Conservation (phyloP, 1,284 basidiomycete genomes). For the Ceratobasidium papillatum region DNA sequence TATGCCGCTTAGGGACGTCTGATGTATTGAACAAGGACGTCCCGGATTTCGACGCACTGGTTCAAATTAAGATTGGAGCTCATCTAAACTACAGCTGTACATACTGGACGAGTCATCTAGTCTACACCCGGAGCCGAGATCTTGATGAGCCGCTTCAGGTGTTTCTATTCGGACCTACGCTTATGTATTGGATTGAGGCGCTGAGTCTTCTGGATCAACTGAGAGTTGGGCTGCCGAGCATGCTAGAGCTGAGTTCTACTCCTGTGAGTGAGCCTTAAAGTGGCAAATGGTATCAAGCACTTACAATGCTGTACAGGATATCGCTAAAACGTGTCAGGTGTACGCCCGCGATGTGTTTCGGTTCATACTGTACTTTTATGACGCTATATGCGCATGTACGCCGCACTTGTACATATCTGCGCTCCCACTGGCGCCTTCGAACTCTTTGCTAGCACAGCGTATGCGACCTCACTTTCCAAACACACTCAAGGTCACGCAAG, state of each 20-base stretch:
- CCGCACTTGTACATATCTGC: background rate
- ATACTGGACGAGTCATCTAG: constrained; percentile 11
- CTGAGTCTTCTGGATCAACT: constrained; percentile 22
- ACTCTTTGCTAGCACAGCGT: background rate
- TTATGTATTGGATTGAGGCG: constrained; percentile 33
- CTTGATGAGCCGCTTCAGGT: background rate
- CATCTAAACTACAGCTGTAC: constrained; percentile 24
- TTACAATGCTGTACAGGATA: no score
- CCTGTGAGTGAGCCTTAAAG: background rate
- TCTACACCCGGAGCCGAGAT: background rate
- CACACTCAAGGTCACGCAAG: background rate
- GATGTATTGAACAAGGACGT: constrained; percentile 8
- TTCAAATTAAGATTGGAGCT: background rate
- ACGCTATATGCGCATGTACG: background rate
- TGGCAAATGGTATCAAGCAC: no score
- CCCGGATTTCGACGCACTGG: background rate
- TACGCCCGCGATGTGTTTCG: background rate
- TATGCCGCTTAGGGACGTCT: constrained; percentile 13
- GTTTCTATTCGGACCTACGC: background rate
- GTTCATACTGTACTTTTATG: background rate
- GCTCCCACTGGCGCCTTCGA: background rate
- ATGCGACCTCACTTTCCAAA: background rate
- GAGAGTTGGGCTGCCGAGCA: background rate
- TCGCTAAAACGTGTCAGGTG: no score
- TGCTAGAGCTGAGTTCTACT: background rate